Evolutionary conservation across 2,329 filamentous ascomycete species (phyloP), one percentile per base, ranked within the genome.

Genomic region (Sporothrix luriei): DNA sequence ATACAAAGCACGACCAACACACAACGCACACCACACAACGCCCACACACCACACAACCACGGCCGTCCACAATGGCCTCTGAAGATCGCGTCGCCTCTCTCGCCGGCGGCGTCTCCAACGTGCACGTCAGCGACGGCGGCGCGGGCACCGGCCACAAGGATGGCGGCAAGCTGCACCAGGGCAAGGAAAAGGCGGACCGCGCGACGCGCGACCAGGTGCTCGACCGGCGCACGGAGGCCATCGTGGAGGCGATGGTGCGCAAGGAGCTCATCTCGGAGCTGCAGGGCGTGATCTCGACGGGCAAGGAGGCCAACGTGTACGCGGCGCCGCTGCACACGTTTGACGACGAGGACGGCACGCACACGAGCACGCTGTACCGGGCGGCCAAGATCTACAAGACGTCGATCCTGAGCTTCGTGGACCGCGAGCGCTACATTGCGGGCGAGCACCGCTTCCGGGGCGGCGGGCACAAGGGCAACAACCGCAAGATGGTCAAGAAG

Each of bases 361-460:
- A 51, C 83, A 83, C 59, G 26, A 81, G 84, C 24, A 81, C 87
- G 0, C 80, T 89, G 0, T 92, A 97, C 76, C 88, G 93, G 64
- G 95, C 95, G 14, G 93, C 98, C 84, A 99, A 99, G 82, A 92
- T 99, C 66, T 99, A 99, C 87, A 99, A 99, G 85, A 99, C 95
- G 9, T 91, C 92, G 68, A 99, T 99, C 73, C 83, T 99, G 43
- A 93, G 96, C 29, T 99, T 99, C 88, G 98, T 98, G 82, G 95
- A 99, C 80, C 88, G 95, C 70, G 94, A 97, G 80, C 91, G 93
- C 76, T 99, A 99, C 80, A 95, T 99, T 72, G 91, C 91, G 0
- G 95, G 95, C 74, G 95, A 99, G 80, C 93, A 94, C 80, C 86
- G 95, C 29, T 99, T 99, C 84, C 88, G 92, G 74, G 86, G 89